Conservation (phyloP, 1,284 basidiomycete species). For the Leccinum idahoense region DNA sequence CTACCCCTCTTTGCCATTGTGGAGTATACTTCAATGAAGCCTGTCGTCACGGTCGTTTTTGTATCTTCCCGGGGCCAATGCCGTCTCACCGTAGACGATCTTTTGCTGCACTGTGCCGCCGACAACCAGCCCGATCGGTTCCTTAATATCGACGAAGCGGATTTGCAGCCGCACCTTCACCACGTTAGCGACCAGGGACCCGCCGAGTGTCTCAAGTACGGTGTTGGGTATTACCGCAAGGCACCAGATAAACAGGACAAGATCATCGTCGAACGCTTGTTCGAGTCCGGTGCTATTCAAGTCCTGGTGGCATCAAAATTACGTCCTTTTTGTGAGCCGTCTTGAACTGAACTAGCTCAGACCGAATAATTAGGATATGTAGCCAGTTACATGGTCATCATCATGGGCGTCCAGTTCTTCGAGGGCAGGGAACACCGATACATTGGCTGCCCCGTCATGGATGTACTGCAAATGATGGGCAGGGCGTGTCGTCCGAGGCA, state of each 20-base stretch:
- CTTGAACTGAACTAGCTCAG: background rate
- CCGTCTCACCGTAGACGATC: slow-evolving; percentile 87
- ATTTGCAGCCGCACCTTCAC: slow-evolving; percentile 87
- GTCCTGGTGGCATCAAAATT: slow-evolving; percentile 92
- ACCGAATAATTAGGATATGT: slow-evolving; percentile 70
- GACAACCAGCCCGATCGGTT: slow-evolving; percentile 85
- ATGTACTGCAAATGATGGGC: slow-evolving; percentile 99
- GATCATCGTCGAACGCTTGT: slow-evolving; percentile 89
- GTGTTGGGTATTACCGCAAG: slow-evolving; percentile 96
- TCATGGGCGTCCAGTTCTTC: slow-evolving; percentile 97
- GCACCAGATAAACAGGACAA: slow-evolving; percentile 90
- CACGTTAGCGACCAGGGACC: slow-evolving; percentile 63
- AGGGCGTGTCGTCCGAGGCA: slow-evolving; percentile 85
- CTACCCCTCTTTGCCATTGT: slow-evolving; percentile 92
- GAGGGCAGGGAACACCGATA: slow-evolving; percentile 88
- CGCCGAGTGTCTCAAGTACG: slow-evolving; percentile 80
- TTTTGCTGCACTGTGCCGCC: slow-evolving; percentile 84
- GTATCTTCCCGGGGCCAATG: slow-evolving; percentile 94
- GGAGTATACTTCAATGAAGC: slow-evolving; percentile 84
- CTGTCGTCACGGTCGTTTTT: slow-evolving; percentile 74
- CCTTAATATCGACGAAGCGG: slow-evolving; percentile 82
- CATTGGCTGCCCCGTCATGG: slow-evolving; percentile 95
- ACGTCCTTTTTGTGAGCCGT: slow-evolving; percentile 11
- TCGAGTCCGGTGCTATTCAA: slow-evolving; percentile 76
- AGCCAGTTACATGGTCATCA: slow-evolving; percentile 93